Base-by-base conservation (phyloP, 306 rosid species). In the Pyrus bretschneideri region DNA sequence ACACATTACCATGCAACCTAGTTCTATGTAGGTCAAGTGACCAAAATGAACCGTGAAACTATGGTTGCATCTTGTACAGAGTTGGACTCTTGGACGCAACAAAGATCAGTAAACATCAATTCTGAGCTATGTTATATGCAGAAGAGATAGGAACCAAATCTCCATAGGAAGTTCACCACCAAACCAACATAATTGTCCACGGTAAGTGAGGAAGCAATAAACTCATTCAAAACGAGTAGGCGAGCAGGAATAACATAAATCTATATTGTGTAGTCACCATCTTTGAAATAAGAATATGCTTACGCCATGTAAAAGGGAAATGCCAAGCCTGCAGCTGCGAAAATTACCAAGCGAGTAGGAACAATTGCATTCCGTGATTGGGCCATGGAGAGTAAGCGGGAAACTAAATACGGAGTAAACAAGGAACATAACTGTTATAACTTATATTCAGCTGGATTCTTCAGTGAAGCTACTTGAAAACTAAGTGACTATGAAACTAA, bases 241-340 rank as follows among this genome's bases (percentile, higher is more conserved):
- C 49, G 15, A 4, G 14, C 49, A 1, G 14, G 49, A 44, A 44
- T 44, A 9, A 68, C 25, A 80, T 77, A 61, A 44, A 46, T 21
- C 3, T 13, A 18, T 4, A 25, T 23, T 1, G 27, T 18, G 6
- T 30, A 60, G 52, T 23, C 14, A 76, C 9, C 11, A 40, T 9
- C 21, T 1, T 49, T 8, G n/a, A 67, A 61, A 6, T 30, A 51
- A 4, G 6, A 78, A 55, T 67, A 44, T 42, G 87, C 94, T 78
- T 84, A 92, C 99, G 97, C 98, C 99, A 96, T 92, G 85, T 91
- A 92, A 89, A 96, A 96, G 69, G 99, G 98, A 87, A 92, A 92
- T 65, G 97, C 90, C 92, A 96, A 72, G 49, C 98, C 97, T 15
- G 85, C 94, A 38, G 86, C 69, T 70, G 90, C 96, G 65, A 96